A percentile compares a stretch with the other conserved stretches of the same genome.
phyloP scores from a whole-genome alignment of 331 rosid genomes.

The Ulmus americana region DNA sequence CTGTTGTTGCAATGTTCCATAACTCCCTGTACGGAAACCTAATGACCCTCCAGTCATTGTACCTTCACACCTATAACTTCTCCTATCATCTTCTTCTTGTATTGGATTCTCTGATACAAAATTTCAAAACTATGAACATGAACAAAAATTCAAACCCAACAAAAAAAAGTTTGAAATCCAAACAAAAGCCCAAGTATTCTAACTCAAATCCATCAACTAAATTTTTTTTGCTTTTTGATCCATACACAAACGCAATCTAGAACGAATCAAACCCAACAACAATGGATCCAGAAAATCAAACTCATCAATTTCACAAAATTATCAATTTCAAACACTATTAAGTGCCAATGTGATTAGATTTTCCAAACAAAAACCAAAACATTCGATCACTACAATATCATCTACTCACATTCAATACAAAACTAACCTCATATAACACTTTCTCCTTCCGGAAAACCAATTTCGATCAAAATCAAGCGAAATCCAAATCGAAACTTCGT shows the following conservation, averaged over 20 bases:
- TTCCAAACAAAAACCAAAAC: background rate
- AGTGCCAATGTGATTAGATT: constrained; percentile 21
- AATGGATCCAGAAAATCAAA: constrained; percentile 7
- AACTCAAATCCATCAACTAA: constrained; percentile 16
- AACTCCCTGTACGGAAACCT: constrained; percentile 77
- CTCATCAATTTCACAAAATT: background rate
- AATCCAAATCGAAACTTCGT: constrained; percentile 1
- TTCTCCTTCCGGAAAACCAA: background rate
- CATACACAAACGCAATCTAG: constrained; percentile 21
- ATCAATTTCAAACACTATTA: background rate
- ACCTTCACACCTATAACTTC: constrained; percentile 40
- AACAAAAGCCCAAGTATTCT: constrained; percentile 4
- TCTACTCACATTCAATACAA: constrained; percentile 13
- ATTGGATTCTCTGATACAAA: constrained; percentile 18
- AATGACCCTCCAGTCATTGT: constrained; percentile 88
- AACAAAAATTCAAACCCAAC: constrained; percentile 8
- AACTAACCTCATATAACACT: background rate
- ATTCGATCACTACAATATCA: background rate
- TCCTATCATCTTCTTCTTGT: constrained; percentile 52
- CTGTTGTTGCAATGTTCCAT: constrained; percentile 61
- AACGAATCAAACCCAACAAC: constrained; percentile 4
- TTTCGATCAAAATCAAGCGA: background rate
- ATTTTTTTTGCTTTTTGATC: constrained; percentile 3
- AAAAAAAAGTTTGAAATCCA: constrained; percentile 5
- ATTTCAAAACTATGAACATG: constrained; percentile 1